Evolutionary conservation across 2,329 filamentous ascomycete species (phyloP).

Genomic region (Acarospora socialis): DNA sequence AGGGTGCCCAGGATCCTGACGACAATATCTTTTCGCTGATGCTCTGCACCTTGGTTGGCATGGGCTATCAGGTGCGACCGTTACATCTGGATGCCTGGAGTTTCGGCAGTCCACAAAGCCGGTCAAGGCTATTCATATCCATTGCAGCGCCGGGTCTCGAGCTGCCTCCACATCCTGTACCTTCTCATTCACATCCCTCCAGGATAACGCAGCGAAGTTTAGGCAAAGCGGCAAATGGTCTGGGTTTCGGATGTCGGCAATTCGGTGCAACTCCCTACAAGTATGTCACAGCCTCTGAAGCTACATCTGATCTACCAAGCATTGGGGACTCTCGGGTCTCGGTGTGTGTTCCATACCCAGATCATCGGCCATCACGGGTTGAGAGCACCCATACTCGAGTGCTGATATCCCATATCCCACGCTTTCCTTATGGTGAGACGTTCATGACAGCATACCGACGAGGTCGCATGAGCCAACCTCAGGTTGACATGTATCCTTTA

Average conservation of each 20-base stretch:
- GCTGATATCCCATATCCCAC: slow-evolving; percentile 46
- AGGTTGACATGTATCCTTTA: slow-evolving; percentile 7
- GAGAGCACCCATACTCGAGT: slow-evolving; percentile 27
- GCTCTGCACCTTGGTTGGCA: slow-evolving; percentile 55
- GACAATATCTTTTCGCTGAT: slow-evolving; percentile 61
- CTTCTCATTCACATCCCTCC: slow-evolving; percentile 49
- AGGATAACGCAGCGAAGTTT: slow-evolving; percentile 26
- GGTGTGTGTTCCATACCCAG: slow-evolving; percentile 51
- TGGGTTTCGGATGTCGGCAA: slow-evolving; percentile 42
- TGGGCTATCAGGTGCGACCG: slow-evolving; percentile 63
- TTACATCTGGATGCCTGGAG: slow-evolving; percentile 56
- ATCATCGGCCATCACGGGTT: slow-evolving; percentile 44
- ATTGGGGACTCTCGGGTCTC: slow-evolving; percentile 48
- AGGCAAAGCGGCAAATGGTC: slow-evolving; percentile 45
- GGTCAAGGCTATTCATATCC: slow-evolving; percentile 54
- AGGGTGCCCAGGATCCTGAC: slow-evolving; percentile 27
- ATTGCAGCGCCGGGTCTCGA: slow-evolving; percentile 53
- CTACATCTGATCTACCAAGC: slow-evolving; percentile 44
- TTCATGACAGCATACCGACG: slow-evolving; percentile 33
- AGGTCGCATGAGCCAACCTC: slow-evolving; percentile 24
- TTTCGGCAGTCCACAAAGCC: slow-evolving; percentile 50
- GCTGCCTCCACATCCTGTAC: slow-evolving; percentile 40
- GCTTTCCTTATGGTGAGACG: slow-evolving; percentile 39
- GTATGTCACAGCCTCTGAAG: slow-evolving; percentile 39
- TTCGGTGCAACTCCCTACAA: slow-evolving; percentile 44